Conservation (phyloP, 306 rosid species). For the Casuarina glauca region DNA sequence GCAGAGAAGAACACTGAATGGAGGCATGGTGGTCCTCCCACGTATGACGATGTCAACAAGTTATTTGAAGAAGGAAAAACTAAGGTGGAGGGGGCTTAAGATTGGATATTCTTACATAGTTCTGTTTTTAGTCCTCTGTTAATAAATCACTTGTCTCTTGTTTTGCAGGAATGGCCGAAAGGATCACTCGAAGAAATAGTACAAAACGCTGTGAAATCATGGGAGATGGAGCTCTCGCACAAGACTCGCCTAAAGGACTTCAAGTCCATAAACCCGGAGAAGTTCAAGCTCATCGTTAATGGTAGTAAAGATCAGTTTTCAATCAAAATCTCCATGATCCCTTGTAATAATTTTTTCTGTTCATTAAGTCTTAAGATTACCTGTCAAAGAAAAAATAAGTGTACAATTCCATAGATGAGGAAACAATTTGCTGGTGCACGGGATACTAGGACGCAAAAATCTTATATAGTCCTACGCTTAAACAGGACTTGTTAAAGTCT, state of each 20-base stretch:
- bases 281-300: constrained; percentile 51
- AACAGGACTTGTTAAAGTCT: too few relatives aligned
- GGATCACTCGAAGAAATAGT: constrained; percentile 68
- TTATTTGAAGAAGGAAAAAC: constrained; percentile 74
- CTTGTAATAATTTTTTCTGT: background rate
- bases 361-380: too few relatives aligned
- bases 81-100: constrained; percentile 31
- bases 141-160: background rate
- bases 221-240: constrained; percentile 66
- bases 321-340: background rate
- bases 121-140: background rate
- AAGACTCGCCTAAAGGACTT: constrained; percentile 46
- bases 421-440: too few relatives aligned
- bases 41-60: constrained; percentile 47
- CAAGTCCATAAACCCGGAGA: constrained; percentile 47
- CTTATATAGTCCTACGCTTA: too few relatives aligned
- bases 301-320: constrained; percentile 29
- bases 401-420: too few relatives aligned
- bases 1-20: constrained; percentile 33
- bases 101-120: background rate
- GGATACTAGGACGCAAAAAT: too few relatives aligned
- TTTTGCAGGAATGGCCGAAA: constrained; percentile 54
- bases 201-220: constrained; percentile 57
- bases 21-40: constrained; percentile 77
- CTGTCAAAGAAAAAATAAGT: too few relatives aligned